These are phyloP conservation scores for Parathielavia appendiculata DNA, from an alignment of 495 filamentous ascomycete genomes.

Conservation along the genomic window DNA sequence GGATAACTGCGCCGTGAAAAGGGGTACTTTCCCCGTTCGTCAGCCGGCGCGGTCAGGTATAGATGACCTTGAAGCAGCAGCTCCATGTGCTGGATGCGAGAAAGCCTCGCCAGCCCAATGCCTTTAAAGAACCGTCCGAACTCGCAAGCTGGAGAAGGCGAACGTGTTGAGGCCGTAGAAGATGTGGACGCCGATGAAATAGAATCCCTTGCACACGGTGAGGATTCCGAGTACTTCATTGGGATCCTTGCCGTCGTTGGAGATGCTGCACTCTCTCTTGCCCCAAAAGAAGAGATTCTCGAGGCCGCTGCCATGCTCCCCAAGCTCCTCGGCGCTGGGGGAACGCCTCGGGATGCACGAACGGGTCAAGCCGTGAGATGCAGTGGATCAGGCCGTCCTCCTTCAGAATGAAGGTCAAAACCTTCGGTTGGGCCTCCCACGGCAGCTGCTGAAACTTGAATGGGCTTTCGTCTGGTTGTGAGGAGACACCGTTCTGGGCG, in stretches of 20 bases:
- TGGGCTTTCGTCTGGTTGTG: neutral
- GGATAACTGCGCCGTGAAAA: slow-evolving; percentile 27
- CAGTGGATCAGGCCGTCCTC: slow-evolving; percentile 32
- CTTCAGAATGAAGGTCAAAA: slow-evolving; percentile 30
- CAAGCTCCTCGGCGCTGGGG: slow-evolving; percentile 19
- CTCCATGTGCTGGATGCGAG: slow-evolving; percentile 37
- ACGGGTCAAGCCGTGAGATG: slow-evolving; percentile 38
- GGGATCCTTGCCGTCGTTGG: slow-evolving; percentile 20
- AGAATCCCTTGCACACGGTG: slow-evolving; percentile 32
- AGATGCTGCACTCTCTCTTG: slow-evolving; percentile 23
- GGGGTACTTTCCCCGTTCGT: slow-evolving; percentile 3
- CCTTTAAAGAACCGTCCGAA: slow-evolving; percentile 37
- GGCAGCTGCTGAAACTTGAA: slow-evolving; percentile 35
- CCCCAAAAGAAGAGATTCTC: slow-evolving; percentile 34
- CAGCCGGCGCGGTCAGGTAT: slow-evolving; percentile 15
- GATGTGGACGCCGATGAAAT: slow-evolving; percentile 32
- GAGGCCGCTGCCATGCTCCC: slow-evolving; percentile 20
- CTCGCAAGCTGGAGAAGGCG: slow-evolving; percentile 41
- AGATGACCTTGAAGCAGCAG: slow-evolving; percentile 29
- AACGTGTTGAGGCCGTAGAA: slow-evolving; percentile 45
- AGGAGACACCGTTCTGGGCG: neutral
- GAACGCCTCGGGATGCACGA: slow-evolving; percentile 16
- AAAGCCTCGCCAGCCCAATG: slow-evolving; percentile 28
- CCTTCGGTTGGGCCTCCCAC: slow-evolving; percentile 22
- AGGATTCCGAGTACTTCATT: slow-evolving; percentile 27